Evolutionary conservation across 805 yeast species (phyloP).

Genomic region (Pichia nakasei): DNA sequence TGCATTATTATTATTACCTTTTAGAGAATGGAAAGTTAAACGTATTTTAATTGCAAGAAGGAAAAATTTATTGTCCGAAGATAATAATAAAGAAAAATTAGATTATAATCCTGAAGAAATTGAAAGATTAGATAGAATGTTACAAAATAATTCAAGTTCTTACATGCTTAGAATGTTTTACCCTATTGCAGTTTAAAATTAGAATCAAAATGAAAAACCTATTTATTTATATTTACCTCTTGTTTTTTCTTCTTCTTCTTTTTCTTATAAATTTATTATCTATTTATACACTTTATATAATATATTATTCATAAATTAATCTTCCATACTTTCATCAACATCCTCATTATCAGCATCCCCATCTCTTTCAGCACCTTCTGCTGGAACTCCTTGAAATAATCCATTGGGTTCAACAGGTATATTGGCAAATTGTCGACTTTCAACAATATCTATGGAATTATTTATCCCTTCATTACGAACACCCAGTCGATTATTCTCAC

Average conservation of each 20-base stretch:
- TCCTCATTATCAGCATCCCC: slow-evolving; percentile 26
- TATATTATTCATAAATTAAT: slow-evolving; percentile 12
- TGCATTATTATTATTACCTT: slow-evolving; percentile 35
- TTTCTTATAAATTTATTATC: neutral
- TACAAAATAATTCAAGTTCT: slow-evolving; percentile 2
- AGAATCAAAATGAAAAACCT: too few species aligned
- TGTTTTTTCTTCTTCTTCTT: neutral
- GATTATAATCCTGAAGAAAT: slow-evolving; percentile 6
- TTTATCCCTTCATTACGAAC: neutral
- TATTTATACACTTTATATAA: neutral
- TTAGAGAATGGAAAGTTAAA: slow-evolving; percentile 48
- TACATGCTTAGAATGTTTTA: slow-evolving; percentile 19
- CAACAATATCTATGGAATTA: neutral
- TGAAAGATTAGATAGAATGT: slow-evolving; percentile 8
- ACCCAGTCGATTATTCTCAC: slow-evolving; percentile 10
- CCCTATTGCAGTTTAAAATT: slow-evolving; percentile 22
- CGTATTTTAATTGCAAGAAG: slow-evolving; percentile 28
- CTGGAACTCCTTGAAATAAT: neutral
- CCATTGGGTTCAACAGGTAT: slow-evolving; percentile 2
- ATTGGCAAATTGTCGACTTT: neutral
- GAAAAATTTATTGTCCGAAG: slow-evolving; percentile 4
- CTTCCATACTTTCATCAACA: slow-evolving; percentile 37
- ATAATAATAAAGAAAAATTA: neutral
- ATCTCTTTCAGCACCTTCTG: neutral
- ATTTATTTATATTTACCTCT: neutral